Evolutionary conservation across 2,329 filamentous ascomycete species (phyloP), one percentile per base, ranked within the genome.

Genomic region (Tolypocladium album): DNA sequence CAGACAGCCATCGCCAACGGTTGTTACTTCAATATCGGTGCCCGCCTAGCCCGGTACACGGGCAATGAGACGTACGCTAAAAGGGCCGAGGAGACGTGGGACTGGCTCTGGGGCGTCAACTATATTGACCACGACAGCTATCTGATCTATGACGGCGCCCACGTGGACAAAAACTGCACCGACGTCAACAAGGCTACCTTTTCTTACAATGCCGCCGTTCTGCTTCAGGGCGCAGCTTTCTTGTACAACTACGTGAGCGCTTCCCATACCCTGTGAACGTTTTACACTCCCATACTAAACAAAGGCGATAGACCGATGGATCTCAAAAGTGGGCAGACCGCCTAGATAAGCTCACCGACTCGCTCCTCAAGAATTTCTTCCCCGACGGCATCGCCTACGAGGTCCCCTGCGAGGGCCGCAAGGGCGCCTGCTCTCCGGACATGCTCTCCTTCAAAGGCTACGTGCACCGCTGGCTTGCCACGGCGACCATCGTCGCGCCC

Each of bases 361-460:
- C 76, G 4, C 74, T 78, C 1, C 62, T 81, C 22, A 67, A 74
- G n/a, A 72, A 76, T 62, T 85, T 85, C 72, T 84, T 84, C 73
- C 76, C 77, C 50, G 72, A 82, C 17, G 79, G 79, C 50, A 77
- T 88, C 64, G 84, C 88, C 65, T 84, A 76, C 60, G 89, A 93
- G 71, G 73, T 83, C 3, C 77, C 84, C 15, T 93, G 89, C 74
- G 88, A 91, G 65, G 66, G 68, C 40, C 66, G 70, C 36, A 74
- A 78, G 3, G 73, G 68, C 27, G 79, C 75, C 24, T 93, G 90
- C 76, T 86, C 86, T 61, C 78, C 82, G 56, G 90, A 93, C 67
- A 88, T 91, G 78, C 73, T 83, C 61, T 83, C 84, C 1, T 92
- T 88, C 81, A 90, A 90, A 72, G 87, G 87, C 45, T 86, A 87